Conservation (phyloP, 2,329 filamentous ascomycete species). For the Fusarium ramigenum region DNA sequence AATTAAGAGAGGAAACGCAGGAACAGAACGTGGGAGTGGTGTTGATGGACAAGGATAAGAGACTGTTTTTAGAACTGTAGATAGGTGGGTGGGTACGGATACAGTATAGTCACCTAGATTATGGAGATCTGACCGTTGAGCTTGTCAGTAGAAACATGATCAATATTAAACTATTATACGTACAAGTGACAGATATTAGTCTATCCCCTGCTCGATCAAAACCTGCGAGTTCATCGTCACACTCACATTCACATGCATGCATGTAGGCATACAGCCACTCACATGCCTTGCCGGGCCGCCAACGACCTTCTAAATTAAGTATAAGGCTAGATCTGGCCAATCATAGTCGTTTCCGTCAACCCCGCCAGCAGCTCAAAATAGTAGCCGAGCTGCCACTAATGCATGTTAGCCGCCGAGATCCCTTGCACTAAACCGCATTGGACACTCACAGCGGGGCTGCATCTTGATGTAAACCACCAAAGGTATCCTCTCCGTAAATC, state of each 20-base stretch:
- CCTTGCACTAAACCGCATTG: background rate
- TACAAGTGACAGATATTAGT: background rate
- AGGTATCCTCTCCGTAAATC: background rate
- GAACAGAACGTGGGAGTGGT: slow-evolving; percentile 1
- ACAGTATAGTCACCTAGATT: background rate
- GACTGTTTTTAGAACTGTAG: slow-evolving; percentile 22
- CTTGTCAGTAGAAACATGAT: background rate
- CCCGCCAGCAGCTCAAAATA: slow-evolving; percentile 32
- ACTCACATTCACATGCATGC: background rate
- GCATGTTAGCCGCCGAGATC: slow-evolving; percentile 39
- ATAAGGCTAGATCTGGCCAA: slow-evolving; percentile 16
- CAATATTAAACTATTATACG: background rate
- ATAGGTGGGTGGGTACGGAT: background rate
- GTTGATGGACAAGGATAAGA: slow-evolving; percentile 6
- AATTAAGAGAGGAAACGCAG: slow-evolving; percentile 3
- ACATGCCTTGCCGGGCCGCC: slow-evolving; percentile 18
- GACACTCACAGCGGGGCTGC: background rate
- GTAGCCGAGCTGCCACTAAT: slow-evolving; percentile 34
- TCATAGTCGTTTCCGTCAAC: background rate
- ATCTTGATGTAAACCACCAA: slow-evolving; percentile 1
- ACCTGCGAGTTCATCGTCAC: slow-evolving; percentile 28
- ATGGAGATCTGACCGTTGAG: background rate
- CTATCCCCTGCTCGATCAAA: slow-evolving; percentile 12
- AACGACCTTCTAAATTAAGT: slow-evolving; percentile 31
- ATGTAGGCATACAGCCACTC: slow-evolving; percentile 25